phyloP scores from a whole-genome alignment of 2,329 filamentous ascomycete genomes.

The Pseudogymnoascus sp. region DNA sequence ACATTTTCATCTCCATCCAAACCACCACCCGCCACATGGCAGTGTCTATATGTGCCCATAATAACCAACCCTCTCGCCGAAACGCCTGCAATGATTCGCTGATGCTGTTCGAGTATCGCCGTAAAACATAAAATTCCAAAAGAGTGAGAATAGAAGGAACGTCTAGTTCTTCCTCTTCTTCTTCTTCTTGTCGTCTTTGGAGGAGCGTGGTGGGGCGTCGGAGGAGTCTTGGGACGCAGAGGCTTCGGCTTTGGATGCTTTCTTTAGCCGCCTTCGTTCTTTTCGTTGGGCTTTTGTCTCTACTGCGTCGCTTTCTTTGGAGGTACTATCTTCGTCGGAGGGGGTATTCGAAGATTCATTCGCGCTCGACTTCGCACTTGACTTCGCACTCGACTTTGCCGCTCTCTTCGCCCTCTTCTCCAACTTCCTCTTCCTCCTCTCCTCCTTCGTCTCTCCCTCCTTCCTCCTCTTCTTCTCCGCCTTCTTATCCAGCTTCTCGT shows the following conservation, averaged over 20 bases:
- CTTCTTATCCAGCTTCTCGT: constrained; percentile 15
- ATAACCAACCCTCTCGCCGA: background rate
- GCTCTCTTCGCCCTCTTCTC: constrained; percentile 26
- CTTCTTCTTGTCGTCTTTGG: constrained; percentile 23
- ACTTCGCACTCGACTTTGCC: constrained; percentile 31
- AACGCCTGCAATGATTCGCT: constrained; percentile 10
- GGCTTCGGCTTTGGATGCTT: constrained; percentile 16
- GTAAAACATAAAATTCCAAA: background rate
- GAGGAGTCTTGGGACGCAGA: background rate
- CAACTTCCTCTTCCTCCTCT: constrained; percentile 26
- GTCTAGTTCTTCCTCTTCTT: constrained; percentile 21
- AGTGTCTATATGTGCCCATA: background rate
- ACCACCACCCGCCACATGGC: background rate
- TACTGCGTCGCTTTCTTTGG: constrained; percentile 8
- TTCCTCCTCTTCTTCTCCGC: constrained; percentile 16
- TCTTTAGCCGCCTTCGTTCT: constrained; percentile 30
- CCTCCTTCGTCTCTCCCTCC: constrained; percentile 23
- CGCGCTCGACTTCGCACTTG: constrained; percentile 20
- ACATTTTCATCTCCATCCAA: background rate
- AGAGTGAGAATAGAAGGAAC: background rate
- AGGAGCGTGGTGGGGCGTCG: background rate
- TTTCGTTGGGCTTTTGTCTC: constrained; percentile 30
- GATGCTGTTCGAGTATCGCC: background rate
- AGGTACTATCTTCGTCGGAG: constrained; percentile 2
- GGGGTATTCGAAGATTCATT: constrained; percentile 5